Evolutionary conservation across 805 yeast genomes (phyloP), one percentile per base, ranked within the genome.

Genomic region (Saccharomycopsis javanensis): DNA sequence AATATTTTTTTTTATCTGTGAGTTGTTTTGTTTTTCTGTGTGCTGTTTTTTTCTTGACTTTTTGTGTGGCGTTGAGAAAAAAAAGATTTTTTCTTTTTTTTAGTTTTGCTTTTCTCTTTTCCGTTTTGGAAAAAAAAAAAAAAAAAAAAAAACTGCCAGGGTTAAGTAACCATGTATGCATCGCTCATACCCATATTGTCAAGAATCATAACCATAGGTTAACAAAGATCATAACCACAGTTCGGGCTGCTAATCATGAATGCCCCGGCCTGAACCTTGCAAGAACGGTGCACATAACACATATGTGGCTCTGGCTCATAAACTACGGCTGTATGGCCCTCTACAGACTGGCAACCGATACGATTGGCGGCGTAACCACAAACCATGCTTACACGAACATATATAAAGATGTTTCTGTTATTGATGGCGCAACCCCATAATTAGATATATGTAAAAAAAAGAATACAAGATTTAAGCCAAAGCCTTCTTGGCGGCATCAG

Each of bases 401-500:
- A 42, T 7, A 42, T 31, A 31, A 31, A 31, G 13, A 31, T 11
- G 35, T n/a, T n/a, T n/a, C n/a, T n/a, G n/a, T n/a, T n/a, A n/a
- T n/a, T n/a, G n/a, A n/a, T n/a, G n/a, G n/a, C n/a, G n/a, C n/a
- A n/a, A n/a, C n/a, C n/a, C n/a, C n/a, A n/a, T n/a, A n/a, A n/a
- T n/a, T n/a, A n/a, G n/a, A n/a, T n/a, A n/a, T n/a, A n/a, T n/a
- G n/a, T n/a, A n/a, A n/a, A 8, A 4, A 8, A 31, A 8, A 15
- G 35, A 20, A 20, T n/a, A 35, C 20, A 16, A 30, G 11, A 35
- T 23, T 34, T 56, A 56, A 46, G 57, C 57, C 53, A 60, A 57
- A 75, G 91, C 96, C 79, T 86, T 88, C 83, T 88, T 88, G 74
- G 98, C 98, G 77, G 97, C 97, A 71, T 88, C 96, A 72, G 85